Percentiles rank a stretch among this genome's conserved stretches.
Conservation (phyloP, 306 rosid species). For the Crotalaria pallida region DNA sequence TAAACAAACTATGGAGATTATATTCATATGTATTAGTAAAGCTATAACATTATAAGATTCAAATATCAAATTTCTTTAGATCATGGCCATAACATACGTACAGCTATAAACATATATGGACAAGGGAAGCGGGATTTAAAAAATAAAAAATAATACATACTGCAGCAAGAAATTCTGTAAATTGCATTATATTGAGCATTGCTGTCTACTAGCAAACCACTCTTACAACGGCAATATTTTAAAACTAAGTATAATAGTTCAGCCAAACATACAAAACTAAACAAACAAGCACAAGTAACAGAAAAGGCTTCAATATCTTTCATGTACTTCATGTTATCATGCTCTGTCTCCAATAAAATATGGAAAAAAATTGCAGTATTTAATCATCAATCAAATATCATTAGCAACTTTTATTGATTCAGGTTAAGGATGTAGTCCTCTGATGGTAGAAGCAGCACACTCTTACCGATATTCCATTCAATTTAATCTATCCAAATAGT, state of each 20-base stretch:
- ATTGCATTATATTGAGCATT: not conserved
- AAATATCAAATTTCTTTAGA: not conserved
- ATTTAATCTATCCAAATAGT: slow-evolving; percentile 5
- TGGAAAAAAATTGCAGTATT: slow-evolving; percentile 1
- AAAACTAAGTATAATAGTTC: slow-evolving; percentile 9
- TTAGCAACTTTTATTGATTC: not conserved
- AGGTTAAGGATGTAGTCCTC: slow-evolving; percentile 3
- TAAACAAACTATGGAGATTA: not conserved
- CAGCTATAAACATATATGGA: not conserved
- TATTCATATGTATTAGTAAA: not conserved
- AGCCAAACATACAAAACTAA: slow-evolving; percentile 6
- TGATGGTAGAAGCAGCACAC: not conserved
- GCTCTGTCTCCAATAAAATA: not conserved
- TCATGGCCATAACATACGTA: not conserved
- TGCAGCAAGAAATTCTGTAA: not conserved
- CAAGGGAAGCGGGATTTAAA: not conserved
- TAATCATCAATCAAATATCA: not conserved
- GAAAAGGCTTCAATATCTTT: not conserved
- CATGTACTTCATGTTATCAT: not conserved
- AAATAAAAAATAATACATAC: not conserved
- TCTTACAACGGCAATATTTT: not conserved
- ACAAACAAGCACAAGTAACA: not conserved
- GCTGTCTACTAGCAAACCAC: not conserved
- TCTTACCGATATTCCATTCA: not conserved
- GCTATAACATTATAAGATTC: not conserved